Evolutionary conservation across 2,329 filamentous ascomycete species (phyloP).

Genomic region (Epichloe uncinata): DNA sequence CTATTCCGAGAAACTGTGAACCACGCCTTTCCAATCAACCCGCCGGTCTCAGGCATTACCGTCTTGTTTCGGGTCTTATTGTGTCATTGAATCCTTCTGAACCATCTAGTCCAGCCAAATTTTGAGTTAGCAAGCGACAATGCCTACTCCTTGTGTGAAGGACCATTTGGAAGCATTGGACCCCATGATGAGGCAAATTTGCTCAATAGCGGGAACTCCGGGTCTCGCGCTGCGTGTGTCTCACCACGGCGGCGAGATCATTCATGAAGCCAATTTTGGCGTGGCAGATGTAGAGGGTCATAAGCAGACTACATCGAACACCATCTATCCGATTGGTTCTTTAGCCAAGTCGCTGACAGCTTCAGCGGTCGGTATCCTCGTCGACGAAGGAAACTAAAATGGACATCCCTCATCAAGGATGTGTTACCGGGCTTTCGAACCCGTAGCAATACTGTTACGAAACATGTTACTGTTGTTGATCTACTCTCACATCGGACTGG

Average conservation of each 20-base stretch:
- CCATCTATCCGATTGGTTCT: not conserved
- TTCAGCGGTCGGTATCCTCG: not conserved
- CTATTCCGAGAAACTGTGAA: no score
- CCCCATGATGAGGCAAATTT: not conserved
- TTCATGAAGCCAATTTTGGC: not conserved
- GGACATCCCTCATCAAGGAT: not conserved
- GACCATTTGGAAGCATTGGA: not conserved
- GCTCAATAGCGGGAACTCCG: not conserved
- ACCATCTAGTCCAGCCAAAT: not conserved
- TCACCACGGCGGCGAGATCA: not conserved
- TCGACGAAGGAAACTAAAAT: not conserved
- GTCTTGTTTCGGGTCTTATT: no score
- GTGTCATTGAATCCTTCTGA: no score
- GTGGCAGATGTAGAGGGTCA: not conserved
- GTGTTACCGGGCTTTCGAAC: not conserved
- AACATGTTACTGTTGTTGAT: not conserved
- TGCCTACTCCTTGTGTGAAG: not conserved
- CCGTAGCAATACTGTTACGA: not conserved
- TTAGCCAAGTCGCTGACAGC: not conserved
- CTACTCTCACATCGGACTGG: not conserved
- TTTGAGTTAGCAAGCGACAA: not conserved
- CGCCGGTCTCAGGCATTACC: no score
- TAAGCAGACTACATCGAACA: not conserved
- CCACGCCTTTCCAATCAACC: no score
- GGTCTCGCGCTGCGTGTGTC: not conserved